Percentiles rank a stretch among this genome's conserved stretches.
Evolutionary conservation across 495 filamentous ascomycete genomes (phyloP).

Genomic region (Tuber indicum): DNA sequence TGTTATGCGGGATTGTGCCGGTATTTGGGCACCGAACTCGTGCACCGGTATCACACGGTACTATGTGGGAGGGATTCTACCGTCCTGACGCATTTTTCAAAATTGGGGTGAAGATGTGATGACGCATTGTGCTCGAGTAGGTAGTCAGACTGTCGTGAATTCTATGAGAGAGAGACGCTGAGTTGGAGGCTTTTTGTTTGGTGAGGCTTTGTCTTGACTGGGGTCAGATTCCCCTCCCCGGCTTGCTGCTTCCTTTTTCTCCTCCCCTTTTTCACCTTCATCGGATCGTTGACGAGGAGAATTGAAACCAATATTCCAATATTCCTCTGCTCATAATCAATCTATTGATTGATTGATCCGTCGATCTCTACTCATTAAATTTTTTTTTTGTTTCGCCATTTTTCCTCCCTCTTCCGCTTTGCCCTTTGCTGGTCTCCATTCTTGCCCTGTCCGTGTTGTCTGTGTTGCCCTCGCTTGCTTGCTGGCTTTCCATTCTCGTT

Average conservation of each 20-base stretch:
- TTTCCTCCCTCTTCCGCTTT: not conserved
- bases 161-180: too few relatives aligned
- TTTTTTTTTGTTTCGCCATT: not conserved
- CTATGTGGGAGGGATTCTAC: not conserved
- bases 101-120: not conserved
- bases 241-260: not conserved
- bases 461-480: not conserved
- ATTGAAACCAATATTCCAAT: not conserved
- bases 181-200: too few relatives aligned
- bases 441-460: not conserved
- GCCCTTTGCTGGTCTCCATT: too few relatives aligned
- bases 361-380: not conserved
- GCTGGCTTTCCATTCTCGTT: not conserved
- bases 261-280: not conserved
- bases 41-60: not conserved
- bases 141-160: too few relatives aligned
- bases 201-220: not conserved
- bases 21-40: not conserved
- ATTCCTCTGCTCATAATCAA: not conserved
- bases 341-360: not conserved
- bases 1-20: not conserved
- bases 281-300: not conserved
- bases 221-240: not conserved
- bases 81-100: not conserved
- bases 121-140: too few relatives aligned